These are phyloP conservation scores for Hirschfeldia incana DNA, from an alignment of 345 rosid species.

Conservation along the genomic window DNA sequence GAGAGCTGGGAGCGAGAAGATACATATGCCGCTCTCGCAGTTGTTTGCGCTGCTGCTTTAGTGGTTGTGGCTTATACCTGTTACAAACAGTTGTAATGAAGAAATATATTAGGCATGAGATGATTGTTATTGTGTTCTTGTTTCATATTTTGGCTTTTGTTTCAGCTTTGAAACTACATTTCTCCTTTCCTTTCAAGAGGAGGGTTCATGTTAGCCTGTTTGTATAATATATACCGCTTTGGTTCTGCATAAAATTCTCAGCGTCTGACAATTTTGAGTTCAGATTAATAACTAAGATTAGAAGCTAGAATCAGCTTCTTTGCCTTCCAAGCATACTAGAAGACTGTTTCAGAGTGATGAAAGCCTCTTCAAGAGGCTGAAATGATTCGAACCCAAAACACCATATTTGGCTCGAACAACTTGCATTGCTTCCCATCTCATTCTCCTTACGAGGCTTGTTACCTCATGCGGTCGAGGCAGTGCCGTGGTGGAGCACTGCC, in stretches of 20 bases:
- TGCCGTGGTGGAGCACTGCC: too few species aligned
- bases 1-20: slow-evolving; percentile 96
- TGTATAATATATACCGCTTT: not conserved
- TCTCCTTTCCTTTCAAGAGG: slow-evolving; percentile 21
- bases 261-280: too few species aligned
- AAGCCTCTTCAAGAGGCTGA: slow-evolving; percentile 70
- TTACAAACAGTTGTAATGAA: slow-evolving; percentile 62
- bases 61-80: slow-evolving; percentile 74
- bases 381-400: slow-evolving; percentile 62
- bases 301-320: slow-evolving; percentile 35
- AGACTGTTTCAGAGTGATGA: too few species aligned
- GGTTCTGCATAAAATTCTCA: not conserved
- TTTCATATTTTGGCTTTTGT: not conserved
- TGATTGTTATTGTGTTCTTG: slow-evolving; percentile 23
- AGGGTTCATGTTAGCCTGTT: slow-evolving; percentile 14
- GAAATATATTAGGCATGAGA: not conserved
- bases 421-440: slow-evolving; percentile 83
- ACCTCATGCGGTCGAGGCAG: slow-evolving; percentile 47
- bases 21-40: slow-evolving; percentile 83
- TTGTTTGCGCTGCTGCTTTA: slow-evolving; percentile 78
- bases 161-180: slow-evolving; percentile 20
- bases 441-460: slow-evolving; percentile 76
- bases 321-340: too few species aligned
- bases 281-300: too few species aligned
- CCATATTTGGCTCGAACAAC: slow-evolving; percentile 69